Evolutionary conservation across 371 early-diverging fungal species (phyloP), one percentile per base, ranked within the genome.

Genomic region (Mucor plumbeus): DNA sequence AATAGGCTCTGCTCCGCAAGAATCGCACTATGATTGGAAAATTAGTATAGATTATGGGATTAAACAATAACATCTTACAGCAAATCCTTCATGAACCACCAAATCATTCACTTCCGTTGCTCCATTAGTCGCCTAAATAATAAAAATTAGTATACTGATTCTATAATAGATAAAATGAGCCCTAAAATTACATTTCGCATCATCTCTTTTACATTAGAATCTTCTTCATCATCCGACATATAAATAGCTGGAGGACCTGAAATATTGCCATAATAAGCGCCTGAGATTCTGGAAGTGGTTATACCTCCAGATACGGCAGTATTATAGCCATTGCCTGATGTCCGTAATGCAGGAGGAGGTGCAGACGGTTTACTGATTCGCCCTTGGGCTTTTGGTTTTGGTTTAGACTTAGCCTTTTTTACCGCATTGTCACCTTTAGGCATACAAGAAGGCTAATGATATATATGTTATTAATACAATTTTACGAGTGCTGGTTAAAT

Each of bases 201-300:
- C 75, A 82, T 80, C 57, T 86, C 80, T 43, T 83, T 84, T 2
- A 88, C 76, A 53, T 68, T 75, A 13, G 68, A 72, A 60, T 87
- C 87, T 40, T 81, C 82, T 54, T 82, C 82, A 61, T 85, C 84
- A 34, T 89, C 89, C 7, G 85, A 81, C 89, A 89, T 89, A 59
- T 83, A 78, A n/a, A 85, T 81, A 33, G 89, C 78, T 7, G 89
- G 87, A 5, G 86, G 82, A 34, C 83, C 78, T 50, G 75, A 68
- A 0, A 81, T 70, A 7, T 74, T 73, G 11, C 83, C 63, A 70
- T 89, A 89, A 54, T 84, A 84, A 7, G 85, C 82, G 11, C 89
- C 89, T 0, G 89, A 89, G 13, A 87, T 84, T 26, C 88, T 65
- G 34, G 70, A 70, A 26, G 64, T 74, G 0, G 79, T 76, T 21